Base-by-base conservation (phyloP, 176 grass and related monocot genomes). In the Panicum miliaceum region DNA sequence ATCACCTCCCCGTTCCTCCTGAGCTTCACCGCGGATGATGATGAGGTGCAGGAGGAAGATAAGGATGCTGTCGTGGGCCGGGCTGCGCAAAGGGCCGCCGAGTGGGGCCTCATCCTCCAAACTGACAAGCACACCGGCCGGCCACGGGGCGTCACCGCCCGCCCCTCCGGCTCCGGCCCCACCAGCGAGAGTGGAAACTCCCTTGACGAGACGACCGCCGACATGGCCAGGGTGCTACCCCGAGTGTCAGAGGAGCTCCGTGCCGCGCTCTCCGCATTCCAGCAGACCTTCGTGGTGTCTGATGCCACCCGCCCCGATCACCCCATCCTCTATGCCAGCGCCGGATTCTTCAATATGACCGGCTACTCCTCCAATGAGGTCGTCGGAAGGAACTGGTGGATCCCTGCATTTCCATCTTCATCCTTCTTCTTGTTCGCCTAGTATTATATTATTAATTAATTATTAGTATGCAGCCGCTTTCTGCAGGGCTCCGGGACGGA, bases 61-160 rank as follows among this genome's bases (percentile, higher is more conserved):
- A 32, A 32, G 29, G 29, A 10, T 14, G n/a, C 14, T 6, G 90
- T 35, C 18, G 9, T 9, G 41, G 84, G 41, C 5, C 34, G 29
- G 59, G 95, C 90, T 4, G 83, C 92, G 11, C 85, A 93, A 79
- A 47, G 95, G 40, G 92, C 92, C 29, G 92, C 90, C 2, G 92
- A 95, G 90, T 93, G 95, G 95, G 95, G 92, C n/a, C 85, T 98
- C 76, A 85, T 95, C 78, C 87, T 98, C 65, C 89, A 81, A 23
- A 98, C 91, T 12, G 91, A 98, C 79, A 89, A 93, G 77, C 92
- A 90, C 63, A 98, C 95, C 9, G 92, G 95, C 71, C 81, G 38
- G 20, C 88, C 86, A 0, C 92, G 93, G 48, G 92, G 92, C 7
- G 92, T 98, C 7, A 73, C 78, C 23, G 91, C 88, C 3, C 90